Evolutionary conservation across 495 filamentous ascomycete genomes (phyloP), one percentile per base, ranked within the genome.

Genomic region (Aspergillus coremiiformis): DNA sequence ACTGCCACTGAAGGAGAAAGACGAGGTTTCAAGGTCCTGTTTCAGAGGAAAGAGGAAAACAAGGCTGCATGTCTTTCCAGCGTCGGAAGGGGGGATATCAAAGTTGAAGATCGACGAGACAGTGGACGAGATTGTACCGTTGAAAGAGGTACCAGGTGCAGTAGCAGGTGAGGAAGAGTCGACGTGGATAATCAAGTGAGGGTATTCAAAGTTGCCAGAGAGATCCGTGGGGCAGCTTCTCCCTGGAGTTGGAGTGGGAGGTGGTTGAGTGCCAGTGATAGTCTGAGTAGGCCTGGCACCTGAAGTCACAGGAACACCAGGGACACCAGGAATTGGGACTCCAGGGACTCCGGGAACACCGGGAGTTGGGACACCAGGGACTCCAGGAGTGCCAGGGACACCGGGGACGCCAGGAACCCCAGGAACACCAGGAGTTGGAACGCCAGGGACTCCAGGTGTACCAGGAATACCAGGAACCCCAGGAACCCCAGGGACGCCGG

Each of bases 51-150:
- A 79, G 32, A 85, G 68, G 73, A 90, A 87, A 46, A 85, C 64
- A 7, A 87, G 74, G 27, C 71, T 71, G 66, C 86, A 90, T 0
- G 72, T 84, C 65, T 80, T 79, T 42, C 73, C 78, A 33, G 70
- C 60, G 60, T 78, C 70, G 10, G 62, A 61, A 0, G 60, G 23
- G 0, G 81, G 82, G 37, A 88, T 77, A 60, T 85, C 82, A 66
- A 89, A 89, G 66, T 83, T 84, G 77, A 86, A 89, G 39, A 83
- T 65, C 15, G 73, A 77, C 29, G 83, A 84, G 52, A 81, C 66
- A 21, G 72, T 77, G 4, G 73, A 58, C 4, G 73, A 74, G 24
- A 86, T 67, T 6, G 74, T 70, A 30, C 82, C 83, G 51, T 77
- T 79, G 62, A 66, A 75, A 0, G 67, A 69, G 12, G 77, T 82